Percentiles rank a stretch among this genome's conserved stretches.
phyloP scores from a whole-genome alignment of 2,329 filamentous ascomycete genomes.

The Pleomassaria siparia region DNA sequence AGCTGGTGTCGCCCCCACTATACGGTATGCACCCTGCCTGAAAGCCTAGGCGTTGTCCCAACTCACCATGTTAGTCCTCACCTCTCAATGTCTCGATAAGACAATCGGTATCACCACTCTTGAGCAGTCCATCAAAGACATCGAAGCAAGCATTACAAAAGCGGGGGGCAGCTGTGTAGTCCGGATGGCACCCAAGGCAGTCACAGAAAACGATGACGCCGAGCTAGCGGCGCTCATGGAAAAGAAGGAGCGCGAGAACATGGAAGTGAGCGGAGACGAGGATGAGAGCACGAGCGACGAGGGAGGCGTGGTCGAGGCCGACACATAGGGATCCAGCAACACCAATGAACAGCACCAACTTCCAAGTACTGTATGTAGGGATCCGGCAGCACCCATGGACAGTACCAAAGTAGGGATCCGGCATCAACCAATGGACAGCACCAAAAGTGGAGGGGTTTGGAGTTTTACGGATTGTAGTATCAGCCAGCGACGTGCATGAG shows the following conservation, averaged over 20 bases:
- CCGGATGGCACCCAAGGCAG: slow-evolving; percentile 99
- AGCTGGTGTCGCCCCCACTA: slow-evolving; percentile 94
- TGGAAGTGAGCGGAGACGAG: slow-evolving; percentile 96
- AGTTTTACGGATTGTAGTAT: no score
- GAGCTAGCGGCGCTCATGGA: slow-evolving; percentile 98
- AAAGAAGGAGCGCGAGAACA: slow-evolving; percentile 97
- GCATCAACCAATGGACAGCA: background rate
- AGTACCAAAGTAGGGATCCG: background rate
- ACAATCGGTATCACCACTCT: slow-evolving; percentile 77
- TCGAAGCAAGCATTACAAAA: slow-evolving; percentile 75
- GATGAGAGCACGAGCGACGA: slow-evolving; percentile 95
- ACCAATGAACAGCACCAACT: background rate
- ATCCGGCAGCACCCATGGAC: background rate
- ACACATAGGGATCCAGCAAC: slow-evolving; percentile 21
- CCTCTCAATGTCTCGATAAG: slow-evolving; percentile 95
- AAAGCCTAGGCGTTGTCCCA: background rate
- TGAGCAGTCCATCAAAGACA: slow-evolving; percentile 86
- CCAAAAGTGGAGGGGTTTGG: background rate
- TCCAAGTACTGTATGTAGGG: no score
- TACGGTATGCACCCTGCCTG: slow-evolving; percentile 55
- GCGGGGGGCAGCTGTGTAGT: slow-evolving; percentile 80
- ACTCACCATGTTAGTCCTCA: slow-evolving; percentile 64
- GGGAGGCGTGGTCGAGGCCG: slow-evolving; percentile 58
- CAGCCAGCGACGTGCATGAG: no score
- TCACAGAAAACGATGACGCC: slow-evolving; percentile 97